These are phyloP conservation scores for Suillus occidentalis DNA, from an alignment of 768 basidiomycete genomes.

Conservation along the genomic window DNA sequence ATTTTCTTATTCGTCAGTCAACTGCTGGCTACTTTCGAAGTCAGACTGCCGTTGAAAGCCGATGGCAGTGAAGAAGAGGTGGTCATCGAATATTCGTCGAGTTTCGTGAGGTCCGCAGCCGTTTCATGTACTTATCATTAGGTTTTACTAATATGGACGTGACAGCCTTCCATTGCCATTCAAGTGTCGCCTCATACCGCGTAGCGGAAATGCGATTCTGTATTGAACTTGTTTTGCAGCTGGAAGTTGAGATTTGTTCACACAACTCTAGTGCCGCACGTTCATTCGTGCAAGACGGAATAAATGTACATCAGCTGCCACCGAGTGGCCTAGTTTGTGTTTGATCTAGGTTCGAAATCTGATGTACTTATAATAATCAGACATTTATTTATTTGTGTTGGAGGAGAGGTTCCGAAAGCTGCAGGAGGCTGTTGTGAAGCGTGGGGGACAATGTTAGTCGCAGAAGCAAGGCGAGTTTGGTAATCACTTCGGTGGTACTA, in stretches of 20 bases:
- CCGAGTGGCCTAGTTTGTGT: too few relatives aligned
- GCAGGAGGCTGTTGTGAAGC: too few relatives aligned
- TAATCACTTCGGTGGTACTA: too few relatives aligned
- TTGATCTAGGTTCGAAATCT: too few relatives aligned
- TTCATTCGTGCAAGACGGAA: background rate
- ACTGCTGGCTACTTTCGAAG: background rate
- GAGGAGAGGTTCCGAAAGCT: too few relatives aligned
- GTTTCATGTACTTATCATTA: background rate
- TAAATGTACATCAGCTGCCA: background rate
- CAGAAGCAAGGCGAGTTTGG: too few relatives aligned
- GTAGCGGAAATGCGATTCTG: background rate
- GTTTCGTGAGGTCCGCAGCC: too few relatives aligned
- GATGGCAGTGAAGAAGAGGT: too few relatives aligned
- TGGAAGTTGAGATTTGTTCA: background rate
- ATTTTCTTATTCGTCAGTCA: background rate
- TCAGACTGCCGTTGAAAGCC: background rate
- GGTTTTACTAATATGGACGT: background rate
- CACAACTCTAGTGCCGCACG: background rate
- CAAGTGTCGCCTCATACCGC: background rate
- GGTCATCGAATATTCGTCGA: too few relatives aligned
- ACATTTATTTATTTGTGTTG: too few relatives aligned
- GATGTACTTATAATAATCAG: too few relatives aligned
- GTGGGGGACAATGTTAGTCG: too few relatives aligned
- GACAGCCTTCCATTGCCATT: background rate
- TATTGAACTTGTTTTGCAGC: background rate